Base-by-base conservation (phyloP, 768 basidiomycete species). In the Russula emetica region DNA sequence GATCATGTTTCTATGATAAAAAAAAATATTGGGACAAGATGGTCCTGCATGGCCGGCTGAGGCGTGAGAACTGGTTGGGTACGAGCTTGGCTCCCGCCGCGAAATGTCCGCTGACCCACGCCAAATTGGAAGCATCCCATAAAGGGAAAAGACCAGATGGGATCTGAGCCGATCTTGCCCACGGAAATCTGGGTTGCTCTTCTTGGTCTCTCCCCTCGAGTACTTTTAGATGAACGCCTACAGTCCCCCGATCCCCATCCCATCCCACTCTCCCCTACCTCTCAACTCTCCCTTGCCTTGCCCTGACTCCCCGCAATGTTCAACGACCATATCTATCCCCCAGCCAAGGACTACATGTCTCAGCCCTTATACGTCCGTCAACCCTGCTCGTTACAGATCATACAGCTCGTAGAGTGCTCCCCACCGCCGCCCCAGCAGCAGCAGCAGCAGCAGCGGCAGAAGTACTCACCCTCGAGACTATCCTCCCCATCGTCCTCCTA, bases 381-480 rank as follows among this genome's bases (percentile, higher is more conserved):
- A 8, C 67, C 66, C 5, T 62, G 47, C 47, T 55, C 67, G 0
- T 36, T 69, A 24, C 67, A 65, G 59, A 67, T 66, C 61, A 56
- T 69, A 55, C 67, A 66, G 55, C 61, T 55, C 67, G 67, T 67
- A 61, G 67, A 68, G 67, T 68, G 67, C 62, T 61, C 68, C 47
- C 60, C 68, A 52, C 70, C 62, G 52, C 68, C 63, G 59, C 70
- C 69, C 62, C 70, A 55, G 54, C 66, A 63, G n/a, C 44, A 45
- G 34, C 34, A 34, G 36, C 36, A 30, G 30, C 30, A 30, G 30
- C 30, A 8, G 30, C 5, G 6, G 30, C 30, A 36, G 36, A 36
- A 66, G 60, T 70, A 62, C 65, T 58, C 67, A 32, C 58, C 57
- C 71, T 77, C 73, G 69, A 72, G 61, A 70, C 72, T 70, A 62